A percentile compares a stretch with the other conserved stretches of the same genome.
phyloP scores from a whole-genome alignment of 2,329 filamentous ascomycete species.

The Exophiala viscosa region DNA sequence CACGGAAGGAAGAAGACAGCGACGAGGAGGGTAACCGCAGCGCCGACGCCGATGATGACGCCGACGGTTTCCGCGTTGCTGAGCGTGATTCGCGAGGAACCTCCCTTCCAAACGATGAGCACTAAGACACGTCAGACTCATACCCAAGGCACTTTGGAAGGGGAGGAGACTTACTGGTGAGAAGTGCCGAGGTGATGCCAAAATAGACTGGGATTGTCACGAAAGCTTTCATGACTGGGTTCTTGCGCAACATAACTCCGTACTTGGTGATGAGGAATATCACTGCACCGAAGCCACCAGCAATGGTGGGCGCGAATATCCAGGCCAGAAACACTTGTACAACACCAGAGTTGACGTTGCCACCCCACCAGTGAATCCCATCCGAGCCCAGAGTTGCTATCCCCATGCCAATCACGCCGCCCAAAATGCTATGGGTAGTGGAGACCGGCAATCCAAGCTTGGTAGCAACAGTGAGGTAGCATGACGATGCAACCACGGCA shows the following conservation, averaged over 20 bases:
- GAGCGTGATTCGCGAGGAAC: constrained; percentile 1
- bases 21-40: constrained; percentile 8
- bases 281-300: constrained; percentile 59
- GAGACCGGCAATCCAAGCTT: constrained; percentile 68
- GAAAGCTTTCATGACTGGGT: constrained; percentile 44
- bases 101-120: constrained; percentile 23
- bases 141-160: too few relatives aligned
- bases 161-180: background rate
- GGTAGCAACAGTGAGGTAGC: constrained; percentile 77
- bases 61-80: constrained; percentile 7
- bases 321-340: constrained; percentile 68
- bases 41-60: constrained; percentile 9
- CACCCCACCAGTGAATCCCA: constrained; percentile 66
- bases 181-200: constrained; percentile 14
- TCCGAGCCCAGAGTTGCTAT: constrained; percentile 61
- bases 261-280: constrained; percentile 72
- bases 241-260: constrained; percentile 65
- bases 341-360: constrained; percentile 66
- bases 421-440: constrained; percentile 62
- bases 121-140: background rate
- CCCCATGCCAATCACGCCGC: constrained; percentile 64
- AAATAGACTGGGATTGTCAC: constrained; percentile 19
- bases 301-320: constrained; percentile 65
- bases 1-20: constrained; percentile 18
- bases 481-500: constrained; percentile 60